Percentiles rank a stretch among this genome's conserved stretches.
Evolutionary conservation across 2,329 filamentous ascomycete species (phyloP).

Genomic region (Cladosporium sphaerospermum): DNA sequence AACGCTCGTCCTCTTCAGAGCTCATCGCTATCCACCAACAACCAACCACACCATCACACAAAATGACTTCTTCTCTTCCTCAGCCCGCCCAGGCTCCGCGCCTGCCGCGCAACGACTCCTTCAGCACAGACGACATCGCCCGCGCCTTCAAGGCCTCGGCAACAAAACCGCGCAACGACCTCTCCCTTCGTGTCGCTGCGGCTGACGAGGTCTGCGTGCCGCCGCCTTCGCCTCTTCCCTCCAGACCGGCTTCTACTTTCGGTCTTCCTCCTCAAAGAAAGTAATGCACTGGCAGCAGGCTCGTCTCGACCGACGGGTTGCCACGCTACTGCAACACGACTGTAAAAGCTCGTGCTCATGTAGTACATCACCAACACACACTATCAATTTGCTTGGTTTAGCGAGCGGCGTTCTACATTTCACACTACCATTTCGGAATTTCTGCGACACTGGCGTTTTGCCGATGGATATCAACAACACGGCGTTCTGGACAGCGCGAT

Average conservation of each 20-base stretch:
- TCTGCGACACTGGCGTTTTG: neutral
- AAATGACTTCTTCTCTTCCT: slow-evolving; percentile 31
- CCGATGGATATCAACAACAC: neutral
- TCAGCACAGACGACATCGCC: slow-evolving; percentile 30
- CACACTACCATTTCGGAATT: neutral
- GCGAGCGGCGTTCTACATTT: slow-evolving; percentile 2
- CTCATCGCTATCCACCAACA: neutral
- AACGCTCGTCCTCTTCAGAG: neutral
- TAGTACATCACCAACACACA: neutral
- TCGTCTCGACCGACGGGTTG: neutral
- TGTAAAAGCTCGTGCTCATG: neutral
- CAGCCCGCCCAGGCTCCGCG: slow-evolving; percentile 18
- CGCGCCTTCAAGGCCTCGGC: slow-evolving; percentile 29
- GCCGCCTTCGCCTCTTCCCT: slow-evolving; percentile 26
- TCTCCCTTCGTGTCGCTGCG: slow-evolving; percentile 23
- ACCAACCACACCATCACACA: slow-evolving; percentile 10
- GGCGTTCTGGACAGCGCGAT: too few species aligned
- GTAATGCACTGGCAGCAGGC: neutral
- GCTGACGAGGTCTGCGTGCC: slow-evolving; percentile 25
- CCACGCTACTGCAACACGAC: neutral
- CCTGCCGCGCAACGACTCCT: slow-evolving; percentile 32
- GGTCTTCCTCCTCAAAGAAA: slow-evolving; percentile 12
- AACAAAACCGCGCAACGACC: slow-evolving; percentile 27
- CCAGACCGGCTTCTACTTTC: slow-evolving; percentile 24
- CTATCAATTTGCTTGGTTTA: slow-evolving; percentile 3